phyloP scores from a whole-genome alignment of 371 early-diverging fungal genomes.

The Antonospora locustae region DNA sequence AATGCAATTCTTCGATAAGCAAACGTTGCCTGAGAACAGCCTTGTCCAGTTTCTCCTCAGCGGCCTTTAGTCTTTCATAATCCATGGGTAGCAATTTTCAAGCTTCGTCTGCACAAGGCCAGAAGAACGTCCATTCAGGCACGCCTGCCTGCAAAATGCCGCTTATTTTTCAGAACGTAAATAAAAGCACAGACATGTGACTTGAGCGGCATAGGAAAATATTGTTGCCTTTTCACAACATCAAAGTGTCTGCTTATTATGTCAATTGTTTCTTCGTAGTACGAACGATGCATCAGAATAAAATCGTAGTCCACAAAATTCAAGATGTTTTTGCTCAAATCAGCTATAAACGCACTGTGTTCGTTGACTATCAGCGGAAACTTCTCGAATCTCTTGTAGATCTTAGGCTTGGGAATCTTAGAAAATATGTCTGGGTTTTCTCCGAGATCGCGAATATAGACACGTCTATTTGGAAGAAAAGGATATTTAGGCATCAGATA shows the following conservation, averaged over 20 bases:
- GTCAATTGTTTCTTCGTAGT: no score
- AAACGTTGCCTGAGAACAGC: slow-evolving; percentile 41
- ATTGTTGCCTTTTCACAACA: no score
- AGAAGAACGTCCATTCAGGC: no score
- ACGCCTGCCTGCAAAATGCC: no score
- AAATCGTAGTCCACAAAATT: no score
- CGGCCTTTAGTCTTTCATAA: slow-evolving; percentile 31
- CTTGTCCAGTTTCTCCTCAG: slow-evolving; percentile 44
- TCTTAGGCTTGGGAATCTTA: background rate
- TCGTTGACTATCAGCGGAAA: background rate
- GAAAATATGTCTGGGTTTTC: background rate
- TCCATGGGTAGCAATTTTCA: no score
- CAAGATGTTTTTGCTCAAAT: background rate
- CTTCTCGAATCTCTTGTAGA: background rate
- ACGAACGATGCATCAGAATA: no score
- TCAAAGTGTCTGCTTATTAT: no score
- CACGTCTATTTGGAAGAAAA: background rate
- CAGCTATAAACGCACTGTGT: background rate
- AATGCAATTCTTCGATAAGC: slow-evolving; percentile 52
- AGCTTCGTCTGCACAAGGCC: no score
- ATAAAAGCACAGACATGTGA: no score
- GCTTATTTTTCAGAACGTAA: no score
- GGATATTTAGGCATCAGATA: slow-evolving; percentile 4
- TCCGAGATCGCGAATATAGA: background rate
- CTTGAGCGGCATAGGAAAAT: no score